Evolutionary conservation across 164 flowering plant genomes (phyloP).

Genomic region (Liquidambar formosana): DNA sequence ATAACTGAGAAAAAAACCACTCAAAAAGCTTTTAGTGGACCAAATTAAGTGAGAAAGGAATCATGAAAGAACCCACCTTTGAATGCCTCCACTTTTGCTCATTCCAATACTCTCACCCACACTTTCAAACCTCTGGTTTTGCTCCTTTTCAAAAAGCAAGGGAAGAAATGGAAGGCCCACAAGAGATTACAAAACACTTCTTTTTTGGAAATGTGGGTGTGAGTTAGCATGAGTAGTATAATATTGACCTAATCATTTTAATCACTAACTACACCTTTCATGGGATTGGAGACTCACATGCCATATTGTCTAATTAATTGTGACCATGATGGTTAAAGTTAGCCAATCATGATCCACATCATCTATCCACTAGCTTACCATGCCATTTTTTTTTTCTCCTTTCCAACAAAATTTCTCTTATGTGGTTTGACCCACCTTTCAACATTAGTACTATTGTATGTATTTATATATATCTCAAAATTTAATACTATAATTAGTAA

Average conservation of each 20-base stretch:
- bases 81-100: conserved; percentile 24
- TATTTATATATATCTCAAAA: too few species aligned
- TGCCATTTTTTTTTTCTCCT: not conserved
- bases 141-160: conserved; percentile 31
- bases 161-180: conserved; percentile 18
- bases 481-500: too few species aligned
- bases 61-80: conserved; percentile 27
- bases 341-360: conserved; percentile 27
- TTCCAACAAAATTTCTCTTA: too few species aligned
- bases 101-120: conserved; percentile 28
- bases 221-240: not conserved
- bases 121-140: conserved; percentile 24
- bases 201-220: conserved; percentile 22
- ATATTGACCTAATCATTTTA: conserved; percentile 27
- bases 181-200: conserved; percentile 3
- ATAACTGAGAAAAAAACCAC: not conserved
- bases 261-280: conserved; percentile 20
- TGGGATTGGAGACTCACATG: conserved; percentile 28
- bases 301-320: conserved; percentile 16
- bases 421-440: too few species aligned
- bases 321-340: conserved; percentile 3
- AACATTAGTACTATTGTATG: too few species aligned
- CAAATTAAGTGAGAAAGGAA: conserved; percentile 24
- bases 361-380: conserved; percentile 7
- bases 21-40: conserved; percentile 16